phyloP scores from a whole-genome alignment of 495 filamentous ascomycete genomes.

The Pyrenula massariospora region DNA sequence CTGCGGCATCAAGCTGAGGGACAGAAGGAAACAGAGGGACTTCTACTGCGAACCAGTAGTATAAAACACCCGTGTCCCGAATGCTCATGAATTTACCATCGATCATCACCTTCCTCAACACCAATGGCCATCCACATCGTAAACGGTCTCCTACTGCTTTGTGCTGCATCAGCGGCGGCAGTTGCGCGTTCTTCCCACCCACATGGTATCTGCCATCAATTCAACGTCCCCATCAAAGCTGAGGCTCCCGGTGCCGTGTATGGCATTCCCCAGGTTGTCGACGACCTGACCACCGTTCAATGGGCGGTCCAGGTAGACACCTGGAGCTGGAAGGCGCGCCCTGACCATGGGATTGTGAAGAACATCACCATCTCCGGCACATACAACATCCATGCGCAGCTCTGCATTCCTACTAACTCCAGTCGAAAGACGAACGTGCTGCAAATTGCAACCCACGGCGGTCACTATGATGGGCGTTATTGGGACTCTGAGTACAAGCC shows the following conservation, averaged over 20 bases:
- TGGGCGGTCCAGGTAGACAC: not conserved
- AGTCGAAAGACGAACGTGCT: slow-evolving; percentile 3
- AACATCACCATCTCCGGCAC: not conserved
- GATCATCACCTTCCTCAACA: no score
- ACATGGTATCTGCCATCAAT: not conserved
- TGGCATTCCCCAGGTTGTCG: not conserved
- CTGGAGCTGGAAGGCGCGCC: not conserved
- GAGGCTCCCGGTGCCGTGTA: not conserved
- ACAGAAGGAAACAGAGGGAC: no score
- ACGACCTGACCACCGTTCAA: not conserved
- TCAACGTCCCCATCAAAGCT: not conserved
- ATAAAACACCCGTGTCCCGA: no score
- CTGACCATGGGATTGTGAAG: not conserved
- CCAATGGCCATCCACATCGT: not conserved
- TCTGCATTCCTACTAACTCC: not conserved
- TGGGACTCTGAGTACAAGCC: slow-evolving; percentile 43
- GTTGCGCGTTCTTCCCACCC: not conserved
- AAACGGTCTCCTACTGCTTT: not conserved
- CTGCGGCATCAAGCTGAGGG: no score
- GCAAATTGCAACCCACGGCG: not conserved
- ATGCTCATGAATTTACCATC: no score
- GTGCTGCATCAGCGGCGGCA: not conserved
- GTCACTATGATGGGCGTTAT: slow-evolving; percentile 18
- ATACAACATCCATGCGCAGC: not conserved
- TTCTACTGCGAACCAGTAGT: no score